Conservation (phyloP, 2,329 filamentous ascomycete species). For the Ceratocystis alfenasii region DNA sequence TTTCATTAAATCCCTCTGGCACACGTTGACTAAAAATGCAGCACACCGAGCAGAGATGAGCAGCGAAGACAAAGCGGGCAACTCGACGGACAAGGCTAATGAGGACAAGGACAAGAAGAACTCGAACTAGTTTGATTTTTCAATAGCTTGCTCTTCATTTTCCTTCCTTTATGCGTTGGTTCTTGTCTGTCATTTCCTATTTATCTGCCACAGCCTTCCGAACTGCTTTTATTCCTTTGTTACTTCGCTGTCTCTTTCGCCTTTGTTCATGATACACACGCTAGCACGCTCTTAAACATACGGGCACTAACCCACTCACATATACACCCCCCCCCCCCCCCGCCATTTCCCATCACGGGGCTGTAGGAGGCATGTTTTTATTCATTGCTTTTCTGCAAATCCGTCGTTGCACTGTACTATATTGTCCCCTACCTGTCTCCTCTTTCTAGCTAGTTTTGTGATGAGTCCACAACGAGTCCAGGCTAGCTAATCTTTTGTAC, state of each 20-base stretch:
- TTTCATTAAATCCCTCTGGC: constrained; percentile 88
- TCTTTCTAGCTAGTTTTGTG: not conserved
- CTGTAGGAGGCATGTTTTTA: not conserved
- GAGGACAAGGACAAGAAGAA: constrained; percentile 25
- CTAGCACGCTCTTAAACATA: not conserved
- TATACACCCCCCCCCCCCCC: not conserved
- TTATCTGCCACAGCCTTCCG: not conserved
- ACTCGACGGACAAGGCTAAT: constrained; percentile 21
- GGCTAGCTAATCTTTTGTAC: constrained; percentile 13
- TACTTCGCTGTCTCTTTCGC: not conserved
- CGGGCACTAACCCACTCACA: constrained; percentile 3
- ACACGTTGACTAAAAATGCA: constrained; percentile 71
- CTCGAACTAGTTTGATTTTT: not conserved
- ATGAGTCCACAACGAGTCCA: not conserved
- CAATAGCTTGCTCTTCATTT: too few relatives aligned
- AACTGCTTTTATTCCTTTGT: not conserved
- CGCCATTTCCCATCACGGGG: not conserved
- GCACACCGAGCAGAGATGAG: constrained; percentile 37
- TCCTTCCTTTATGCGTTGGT: not conserved
- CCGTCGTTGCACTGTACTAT: constrained; percentile 8
- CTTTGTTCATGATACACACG: constrained; percentile 18
- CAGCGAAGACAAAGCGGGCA: constrained; percentile 25
- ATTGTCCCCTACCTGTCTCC: not conserved
- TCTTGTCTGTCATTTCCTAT: not conserved
- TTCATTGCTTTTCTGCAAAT: not conserved